These are phyloP conservation scores for Xylariaceae sp. DNA, from an alignment of 2,329 filamentous ascomycete species.

Conservation along the genomic window DNA sequence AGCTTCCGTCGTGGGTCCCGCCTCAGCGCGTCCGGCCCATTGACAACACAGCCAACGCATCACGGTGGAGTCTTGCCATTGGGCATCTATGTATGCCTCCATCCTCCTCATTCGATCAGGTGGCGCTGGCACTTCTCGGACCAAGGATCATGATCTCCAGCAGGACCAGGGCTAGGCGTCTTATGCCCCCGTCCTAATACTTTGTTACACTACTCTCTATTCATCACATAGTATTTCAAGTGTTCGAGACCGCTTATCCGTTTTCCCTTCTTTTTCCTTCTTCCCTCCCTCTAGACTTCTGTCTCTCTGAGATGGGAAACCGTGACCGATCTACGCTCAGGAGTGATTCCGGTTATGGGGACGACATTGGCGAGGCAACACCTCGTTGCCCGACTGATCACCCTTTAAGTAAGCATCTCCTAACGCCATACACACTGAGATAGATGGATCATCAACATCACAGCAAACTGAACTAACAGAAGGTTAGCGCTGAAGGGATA, in stretches of 20 bases:
- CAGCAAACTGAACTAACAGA: slow-evolving; percentile 4
- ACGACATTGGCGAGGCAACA: slow-evolving; percentile 30
- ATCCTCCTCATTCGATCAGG: slow-evolving; percentile 15
- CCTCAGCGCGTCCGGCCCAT: slow-evolving; percentile 14
- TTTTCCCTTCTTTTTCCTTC: slow-evolving; percentile 17
- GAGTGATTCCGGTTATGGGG: slow-evolving; percentile 35
- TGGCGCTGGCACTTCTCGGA: slow-evolving; percentile 5
- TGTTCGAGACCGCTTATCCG: no score
- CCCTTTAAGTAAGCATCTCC: slow-evolving; percentile 29
- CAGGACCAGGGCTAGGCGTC: slow-evolving; percentile 10
- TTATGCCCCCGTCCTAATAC: slow-evolving; percentile 11
- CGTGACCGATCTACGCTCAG: slow-evolving; percentile 33
- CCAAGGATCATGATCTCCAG: slow-evolving; percentile 3
- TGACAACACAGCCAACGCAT: slow-evolving; percentile 27
- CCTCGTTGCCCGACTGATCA: slow-evolving; percentile 28
- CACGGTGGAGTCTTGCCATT: slow-evolving; percentile 29
- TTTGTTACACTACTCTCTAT: slow-evolving; percentile 11
- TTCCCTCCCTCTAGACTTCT: slow-evolving; percentile 18
- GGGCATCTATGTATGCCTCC: slow-evolving; percentile 21
- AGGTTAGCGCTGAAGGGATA: slow-evolving; percentile 33
- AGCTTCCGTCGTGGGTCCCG: slow-evolving; percentile 17
- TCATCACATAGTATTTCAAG: no score
- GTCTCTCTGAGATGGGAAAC: slow-evolving; percentile 34
- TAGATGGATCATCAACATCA: not conserved
- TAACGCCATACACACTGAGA: not conserved